Evolutionary conservation across 2,329 filamentous ascomycete genomes (phyloP).

Genomic region (Cercospora canescens): DNA sequence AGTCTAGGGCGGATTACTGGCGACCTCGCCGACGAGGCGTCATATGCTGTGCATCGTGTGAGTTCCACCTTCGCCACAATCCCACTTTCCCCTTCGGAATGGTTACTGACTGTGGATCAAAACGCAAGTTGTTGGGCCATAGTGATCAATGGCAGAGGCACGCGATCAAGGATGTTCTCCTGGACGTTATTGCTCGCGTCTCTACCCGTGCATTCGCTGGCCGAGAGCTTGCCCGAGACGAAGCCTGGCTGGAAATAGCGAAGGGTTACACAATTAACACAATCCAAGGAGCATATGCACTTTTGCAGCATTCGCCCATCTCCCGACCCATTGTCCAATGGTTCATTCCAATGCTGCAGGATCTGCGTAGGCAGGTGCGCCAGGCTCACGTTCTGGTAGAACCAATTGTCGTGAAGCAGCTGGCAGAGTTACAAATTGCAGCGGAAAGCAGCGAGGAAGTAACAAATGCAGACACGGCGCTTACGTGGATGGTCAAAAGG

Average conservation of each 20-base stretch:
- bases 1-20: background rate
- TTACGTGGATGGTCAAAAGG: conserved; percentile 25
- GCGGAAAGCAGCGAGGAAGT: no score
- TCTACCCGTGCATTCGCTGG: background rate
- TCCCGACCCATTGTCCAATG: no score
- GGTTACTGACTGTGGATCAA: no score
- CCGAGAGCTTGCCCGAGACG: background rate
- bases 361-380: no score
- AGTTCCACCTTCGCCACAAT: no score
- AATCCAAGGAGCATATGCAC: background rate
- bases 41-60: background rate
- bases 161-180: background rate
- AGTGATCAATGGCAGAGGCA: background rate
- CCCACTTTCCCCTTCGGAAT: no score
- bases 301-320: no score
- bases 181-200: background rate
- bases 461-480: no score
- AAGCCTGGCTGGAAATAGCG: background rate
- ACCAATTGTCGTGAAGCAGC: no score
- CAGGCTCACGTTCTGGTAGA: no score
- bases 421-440: no score
- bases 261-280: background rate
- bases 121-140: background rate
- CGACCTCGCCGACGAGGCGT: background rate
- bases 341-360: no score